Evolutionary conservation across 108 stramenopile genomes (phyloP).

Genomic region (Pseudonitzschia multistriata): DNA sequence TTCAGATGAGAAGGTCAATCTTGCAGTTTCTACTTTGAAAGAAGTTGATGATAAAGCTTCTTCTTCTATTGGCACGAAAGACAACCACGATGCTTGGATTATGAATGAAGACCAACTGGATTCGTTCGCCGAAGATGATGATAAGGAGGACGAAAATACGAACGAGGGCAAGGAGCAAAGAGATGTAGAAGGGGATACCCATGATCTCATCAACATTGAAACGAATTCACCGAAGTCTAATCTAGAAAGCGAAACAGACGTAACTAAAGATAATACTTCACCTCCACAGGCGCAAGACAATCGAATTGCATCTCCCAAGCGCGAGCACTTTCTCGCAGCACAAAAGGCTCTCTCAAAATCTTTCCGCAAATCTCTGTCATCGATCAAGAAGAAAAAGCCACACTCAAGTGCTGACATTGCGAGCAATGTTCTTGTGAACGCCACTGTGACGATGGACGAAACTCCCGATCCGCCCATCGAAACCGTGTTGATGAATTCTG

Average conservation of each 20-base stretch:
- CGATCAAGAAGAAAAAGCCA: neutral
- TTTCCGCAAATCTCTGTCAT: constrained; percentile 1
- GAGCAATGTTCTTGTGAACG: neutral
- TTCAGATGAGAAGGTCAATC: neutral
- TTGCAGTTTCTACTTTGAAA: neutral
- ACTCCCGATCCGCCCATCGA: neutral
- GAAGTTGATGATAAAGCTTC: neutral
- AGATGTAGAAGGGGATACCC: neutral
- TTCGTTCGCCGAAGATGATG: neutral
- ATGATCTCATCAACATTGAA: neutral
- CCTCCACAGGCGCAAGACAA: neutral
- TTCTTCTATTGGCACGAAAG: neutral
- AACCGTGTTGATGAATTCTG: neutral
- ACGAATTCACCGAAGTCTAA: neutral
- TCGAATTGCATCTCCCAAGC: neutral
- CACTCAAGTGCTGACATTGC: neutral
- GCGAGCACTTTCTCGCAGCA: neutral
- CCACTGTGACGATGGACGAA: neutral
- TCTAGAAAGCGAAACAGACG: neutral
- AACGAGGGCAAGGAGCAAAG: neutral
- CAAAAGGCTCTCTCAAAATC: neutral
- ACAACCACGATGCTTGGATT: neutral
- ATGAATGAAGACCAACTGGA: constrained; percentile 11
- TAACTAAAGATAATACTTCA: neutral
- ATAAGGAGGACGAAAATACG: neutral